phyloP scores from a whole-genome alignment of 2,329 filamentous ascomycete species.

The Talaromyces sp. region DNA sequence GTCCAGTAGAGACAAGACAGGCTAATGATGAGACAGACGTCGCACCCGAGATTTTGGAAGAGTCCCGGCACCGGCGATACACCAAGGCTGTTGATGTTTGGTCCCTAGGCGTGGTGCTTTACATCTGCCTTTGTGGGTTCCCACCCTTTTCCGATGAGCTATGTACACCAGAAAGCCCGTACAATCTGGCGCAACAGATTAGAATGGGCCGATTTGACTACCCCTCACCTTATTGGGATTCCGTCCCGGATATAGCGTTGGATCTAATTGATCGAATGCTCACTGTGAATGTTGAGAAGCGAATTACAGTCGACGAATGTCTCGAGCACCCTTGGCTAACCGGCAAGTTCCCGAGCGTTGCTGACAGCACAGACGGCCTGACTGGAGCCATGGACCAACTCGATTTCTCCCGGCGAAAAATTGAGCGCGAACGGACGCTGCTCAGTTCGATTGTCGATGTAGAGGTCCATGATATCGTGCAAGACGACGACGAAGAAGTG shows the following conservation, averaged over 20 bases:
- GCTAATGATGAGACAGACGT: conserved; percentile 58
- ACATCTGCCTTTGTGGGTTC: conserved; percentile 95
- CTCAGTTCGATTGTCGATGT: conserved; percentile 79
- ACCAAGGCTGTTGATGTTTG: conserved; percentile 94
- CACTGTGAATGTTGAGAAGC: conserved; percentile 75
- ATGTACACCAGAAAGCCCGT: conserved; percentile 75
- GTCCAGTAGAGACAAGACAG: neutral
- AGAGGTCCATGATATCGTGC: conserved; percentile 57
- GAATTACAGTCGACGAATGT: conserved; percentile 87
- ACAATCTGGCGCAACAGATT: conserved; percentile 83
- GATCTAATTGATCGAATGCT: conserved; percentile 96
- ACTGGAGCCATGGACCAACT: conserved; percentile 80
- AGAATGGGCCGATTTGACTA: conserved; percentile 87
- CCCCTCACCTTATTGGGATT: conserved; percentile 93
- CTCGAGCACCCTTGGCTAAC: conserved; percentile 88
- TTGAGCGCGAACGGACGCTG: conserved; percentile 78
- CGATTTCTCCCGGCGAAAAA: conserved; percentile 78
- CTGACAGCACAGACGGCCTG: conserved; percentile 88
- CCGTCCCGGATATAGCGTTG: conserved; percentile 78
- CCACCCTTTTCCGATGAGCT: conserved; percentile 96
- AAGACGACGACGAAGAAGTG: conserved; percentile 55
- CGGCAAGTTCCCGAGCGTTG: conserved; percentile 56
- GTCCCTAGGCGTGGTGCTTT: conserved; percentile 96
- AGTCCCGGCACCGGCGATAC: conserved; percentile 78
- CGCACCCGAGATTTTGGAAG: conserved; percentile 88